Conservation (phyloP, 441 rosid genomes). For the Hura crepitans region DNA sequence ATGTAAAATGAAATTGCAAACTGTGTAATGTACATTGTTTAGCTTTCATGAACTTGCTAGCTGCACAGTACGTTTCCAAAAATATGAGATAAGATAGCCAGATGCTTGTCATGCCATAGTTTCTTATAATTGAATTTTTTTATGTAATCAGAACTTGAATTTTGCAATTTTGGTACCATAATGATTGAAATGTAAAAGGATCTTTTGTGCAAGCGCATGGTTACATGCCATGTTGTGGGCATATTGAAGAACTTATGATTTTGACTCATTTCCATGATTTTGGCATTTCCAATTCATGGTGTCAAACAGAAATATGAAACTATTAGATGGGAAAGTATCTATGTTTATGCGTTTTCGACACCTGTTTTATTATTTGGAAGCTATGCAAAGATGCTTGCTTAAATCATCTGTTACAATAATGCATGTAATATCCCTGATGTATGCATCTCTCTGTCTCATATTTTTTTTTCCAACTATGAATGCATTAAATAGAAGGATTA, state of each 20-base stretch:
- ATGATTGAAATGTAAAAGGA: slow-evolving; percentile 1
- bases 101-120: neutral
- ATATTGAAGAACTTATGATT: neutral
- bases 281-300: neutral
- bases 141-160: neutral
- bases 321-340: neutral
- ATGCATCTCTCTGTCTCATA: neutral
- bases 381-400: neutral
- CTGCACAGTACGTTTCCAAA: neutral
- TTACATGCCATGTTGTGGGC: neutral
- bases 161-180: neutral
- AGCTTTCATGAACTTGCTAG: neutral
- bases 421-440: neutral
- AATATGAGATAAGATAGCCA: neutral
- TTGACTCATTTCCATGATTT: neutral
- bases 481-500: neutral
- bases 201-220: neutral
- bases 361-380: neutral
- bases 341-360: neutral
- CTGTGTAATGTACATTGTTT: too few relatives aligned
- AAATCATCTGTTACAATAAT: neutral
- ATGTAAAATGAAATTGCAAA: neutral
- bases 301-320: neutral
- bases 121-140: neutral
- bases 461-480: neutral